Evolutionary conservation across 2,329 filamentous ascomycete species (phyloP).

Genomic region (Amesomyces nigricolor): DNA sequence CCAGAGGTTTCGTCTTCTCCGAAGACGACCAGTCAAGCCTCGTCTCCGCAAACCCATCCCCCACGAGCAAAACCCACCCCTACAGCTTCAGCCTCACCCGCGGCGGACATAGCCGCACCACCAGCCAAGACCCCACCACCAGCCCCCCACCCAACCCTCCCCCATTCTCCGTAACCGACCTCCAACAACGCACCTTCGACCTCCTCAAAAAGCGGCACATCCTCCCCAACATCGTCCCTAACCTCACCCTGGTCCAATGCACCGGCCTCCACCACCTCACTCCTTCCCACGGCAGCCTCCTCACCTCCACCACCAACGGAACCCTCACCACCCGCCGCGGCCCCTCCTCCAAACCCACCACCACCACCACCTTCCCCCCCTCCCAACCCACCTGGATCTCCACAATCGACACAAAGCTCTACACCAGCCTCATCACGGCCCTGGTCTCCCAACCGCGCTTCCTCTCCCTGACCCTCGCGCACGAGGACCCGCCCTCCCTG

Average conservation of each 20-base stretch:
- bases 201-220: conserved; percentile 76
- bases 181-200: conserved; percentile 77
- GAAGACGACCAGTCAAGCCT: conserved; percentile 45
- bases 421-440: conserved; percentile 57
- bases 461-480: conserved; percentile 66
- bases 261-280: conserved; percentile 56
- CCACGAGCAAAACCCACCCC: conserved; percentile 11
- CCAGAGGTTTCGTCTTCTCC: conserved; percentile 78
- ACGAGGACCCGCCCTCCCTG: conserved; percentile 67
- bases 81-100: background rate
- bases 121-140: conserved; percentile 30
- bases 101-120: background rate
- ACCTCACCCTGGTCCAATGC: conserved; percentile 73
- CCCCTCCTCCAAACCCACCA: background rate
- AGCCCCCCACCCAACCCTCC: conserved; percentile 68
- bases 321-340: background rate
- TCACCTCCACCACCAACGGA: background rate
- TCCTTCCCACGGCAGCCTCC: background rate
- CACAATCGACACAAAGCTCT: conserved; percentile 57
- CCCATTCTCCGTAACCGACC: conserved; percentile 54
- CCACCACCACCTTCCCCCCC: conserved; percentile 23
- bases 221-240: conserved; percentile 61
- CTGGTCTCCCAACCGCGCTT: conserved; percentile 60
- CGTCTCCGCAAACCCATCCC: conserved; percentile 54
- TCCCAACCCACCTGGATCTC: conserved; percentile 45